Evolutionary conservation across 495 filamentous ascomycete species (phyloP).

Genomic region (Hypoxylon rickii): DNA sequence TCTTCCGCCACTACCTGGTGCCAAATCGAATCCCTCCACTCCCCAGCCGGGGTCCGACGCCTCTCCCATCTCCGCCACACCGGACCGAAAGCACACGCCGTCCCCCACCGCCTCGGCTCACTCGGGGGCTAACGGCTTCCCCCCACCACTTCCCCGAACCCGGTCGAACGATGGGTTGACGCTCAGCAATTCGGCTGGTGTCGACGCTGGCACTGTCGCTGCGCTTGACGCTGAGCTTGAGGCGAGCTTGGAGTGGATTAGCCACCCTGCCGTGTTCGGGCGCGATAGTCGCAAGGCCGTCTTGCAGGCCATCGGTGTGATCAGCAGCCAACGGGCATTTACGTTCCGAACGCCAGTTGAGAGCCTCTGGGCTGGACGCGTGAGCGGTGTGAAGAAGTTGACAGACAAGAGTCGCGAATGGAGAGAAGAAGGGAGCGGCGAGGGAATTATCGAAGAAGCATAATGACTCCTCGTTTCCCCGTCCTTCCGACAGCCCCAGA

Average conservation of each 20-base stretch:
- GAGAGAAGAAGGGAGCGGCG: slow-evolving; percentile 82
- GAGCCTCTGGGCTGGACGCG: slow-evolving; percentile 79
- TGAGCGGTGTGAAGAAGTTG: slow-evolving; percentile 75
- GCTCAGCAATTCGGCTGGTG: slow-evolving; percentile 67
- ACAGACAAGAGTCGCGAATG: slow-evolving; percentile 82
- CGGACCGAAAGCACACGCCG: slow-evolving; percentile 54
- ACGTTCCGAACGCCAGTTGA: slow-evolving; percentile 90
- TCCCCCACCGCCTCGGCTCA: slow-evolving; percentile 55
- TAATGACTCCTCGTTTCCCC: slow-evolving; percentile 37
- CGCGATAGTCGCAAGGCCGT: slow-evolving; percentile 97
- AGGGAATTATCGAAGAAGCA: slow-evolving; percentile 78
- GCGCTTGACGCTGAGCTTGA: slow-evolving; percentile 93
- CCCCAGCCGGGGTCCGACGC: slow-evolving; percentile 51
- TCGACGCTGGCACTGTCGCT: slow-evolving; percentile 76
- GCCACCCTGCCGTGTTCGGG: slow-evolving; percentile 91
- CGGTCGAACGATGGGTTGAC: slow-evolving; percentile 52
- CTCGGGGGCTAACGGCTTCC: slow-evolving; percentile 40
- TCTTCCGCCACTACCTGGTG: slow-evolving; percentile 43
- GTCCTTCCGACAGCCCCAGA: no score
- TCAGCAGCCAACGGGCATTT: slow-evolving; percentile 90
- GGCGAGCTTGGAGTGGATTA: slow-evolving; percentile 97
- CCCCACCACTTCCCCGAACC: slow-evolving; percentile 37
- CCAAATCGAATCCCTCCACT: slow-evolving; percentile 54
- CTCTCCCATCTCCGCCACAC: slow-evolving; percentile 51
- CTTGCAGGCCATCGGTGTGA: slow-evolving; percentile 93